Conservation (phyloP, 2,329 filamentous ascomycete species). For the Botrytis hyacinthi region DNA sequence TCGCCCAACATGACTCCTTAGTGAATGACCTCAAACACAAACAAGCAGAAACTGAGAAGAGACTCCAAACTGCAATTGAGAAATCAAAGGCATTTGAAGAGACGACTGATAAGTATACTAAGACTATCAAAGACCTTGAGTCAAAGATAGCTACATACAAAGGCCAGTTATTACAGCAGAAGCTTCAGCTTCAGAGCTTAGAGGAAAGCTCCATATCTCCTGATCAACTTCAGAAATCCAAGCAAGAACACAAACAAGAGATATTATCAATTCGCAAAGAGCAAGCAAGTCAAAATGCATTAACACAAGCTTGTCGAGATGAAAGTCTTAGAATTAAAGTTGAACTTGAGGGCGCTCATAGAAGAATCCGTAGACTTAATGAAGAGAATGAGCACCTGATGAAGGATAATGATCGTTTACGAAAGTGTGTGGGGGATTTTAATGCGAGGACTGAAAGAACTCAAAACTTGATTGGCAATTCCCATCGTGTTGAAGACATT, state of each 20-base stretch:
- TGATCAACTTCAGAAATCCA: neutral
- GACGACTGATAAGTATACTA: neutral
- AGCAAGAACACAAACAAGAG: conserved; percentile 5
- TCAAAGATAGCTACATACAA: conserved; percentile 4
- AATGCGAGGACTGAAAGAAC: neutral
- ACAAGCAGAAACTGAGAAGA: neutral
- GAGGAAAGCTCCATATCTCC: neutral
- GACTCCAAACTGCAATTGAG: neutral
- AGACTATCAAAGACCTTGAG: neutral
- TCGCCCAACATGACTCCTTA: conserved; percentile 5
- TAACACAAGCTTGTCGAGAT: neutral
- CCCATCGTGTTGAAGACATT: neutral
- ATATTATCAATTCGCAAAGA: conserved; percentile 1
- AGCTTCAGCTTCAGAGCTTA: conserved; percentile 7
- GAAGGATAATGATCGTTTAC: conserved; percentile 14
- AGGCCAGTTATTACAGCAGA: conserved; percentile 10
- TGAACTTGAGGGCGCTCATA: conserved; percentile 1
- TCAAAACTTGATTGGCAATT: neutral
- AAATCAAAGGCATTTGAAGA: neutral
- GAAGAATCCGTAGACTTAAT: neutral
- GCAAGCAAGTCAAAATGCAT: neutral
- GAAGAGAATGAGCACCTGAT: neutral
- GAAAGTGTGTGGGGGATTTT: neutral
- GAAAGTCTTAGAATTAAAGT: neutral
- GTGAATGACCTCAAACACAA: conserved; percentile 16